Evolutionary conservation across 768 basidiomycete genomes (phyloP), one percentile per base, ranked within the genome.

Genomic region (Leccinum pellstonianum): DNA sequence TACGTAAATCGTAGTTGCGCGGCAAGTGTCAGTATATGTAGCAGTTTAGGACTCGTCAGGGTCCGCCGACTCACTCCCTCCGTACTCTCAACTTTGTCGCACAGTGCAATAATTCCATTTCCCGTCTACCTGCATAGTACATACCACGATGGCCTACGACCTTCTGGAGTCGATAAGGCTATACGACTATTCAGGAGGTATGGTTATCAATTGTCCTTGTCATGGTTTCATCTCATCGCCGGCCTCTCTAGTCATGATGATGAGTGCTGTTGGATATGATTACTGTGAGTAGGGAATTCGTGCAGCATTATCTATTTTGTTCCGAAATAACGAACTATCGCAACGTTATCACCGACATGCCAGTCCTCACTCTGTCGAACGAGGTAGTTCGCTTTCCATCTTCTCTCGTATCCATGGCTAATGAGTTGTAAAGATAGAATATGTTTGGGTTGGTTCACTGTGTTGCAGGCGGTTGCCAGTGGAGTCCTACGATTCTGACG

Each of bases 291-390:
- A 11, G 3, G 38, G 10, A 17, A n/a, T 11, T 33, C 3, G 3
- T 53, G 17, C 37, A 14, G 23, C 3, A 46, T 46, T 11, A 19
- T 47, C 5, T 14, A 25, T 37, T 21, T 53, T 5, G 14, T n/a
- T 53, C 31, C 37, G 9, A 14, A 52, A 7, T 52, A 48, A 48
- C 21, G 21, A 15, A 29, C 10, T 15, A 27, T 10, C 19, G 3
- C 2, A 15, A 11, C 10, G 19, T 15, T 17, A 2, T 23, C n/a
- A 9, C 49, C 49, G 5, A 12, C 23, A 17, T 5, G 17, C 8
- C 33, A 66, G 65, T 60, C 31, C 65, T 66, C 38, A 66, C 57
- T 21, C 48, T 66, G 25, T 38, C 61, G 14, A 52, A 51, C 47
- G 65, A 66, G 54, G 65, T 66, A 52, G 19, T 12, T 64, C 11